Conservation (phyloP, 495 filamentous ascomycete genomes). For the Tuber brumale region DNA sequence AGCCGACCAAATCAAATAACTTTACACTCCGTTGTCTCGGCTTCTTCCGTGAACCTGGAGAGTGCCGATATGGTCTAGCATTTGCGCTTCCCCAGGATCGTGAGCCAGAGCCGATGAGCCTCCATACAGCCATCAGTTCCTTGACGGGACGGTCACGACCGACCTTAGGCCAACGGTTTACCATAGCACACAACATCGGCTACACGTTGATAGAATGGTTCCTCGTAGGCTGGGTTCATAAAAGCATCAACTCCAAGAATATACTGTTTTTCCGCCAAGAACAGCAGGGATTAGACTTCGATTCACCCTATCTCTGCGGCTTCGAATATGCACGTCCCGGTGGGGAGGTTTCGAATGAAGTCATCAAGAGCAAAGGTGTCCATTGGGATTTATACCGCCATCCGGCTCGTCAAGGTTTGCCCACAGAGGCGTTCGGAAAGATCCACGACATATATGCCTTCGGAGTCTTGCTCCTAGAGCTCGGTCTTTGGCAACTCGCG, state of each 20-base stretch:
- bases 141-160: background rate
- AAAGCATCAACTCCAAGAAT: slow-evolving; percentile 43
- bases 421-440: slow-evolving; percentile 26
- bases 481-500: slow-evolving; percentile 29
- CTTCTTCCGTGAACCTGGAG: slow-evolving; percentile 17
- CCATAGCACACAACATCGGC: slow-evolving; percentile 17
- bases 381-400: slow-evolving; percentile 30
- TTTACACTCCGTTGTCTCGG: slow-evolving; percentile 14
- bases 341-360: background rate
- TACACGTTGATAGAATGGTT: slow-evolving; percentile 27
- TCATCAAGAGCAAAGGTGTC: background rate
- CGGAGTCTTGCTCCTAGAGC: slow-evolving; percentile 40
- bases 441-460: slow-evolving; percentile 42
- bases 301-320: slow-evolving; percentile 16
- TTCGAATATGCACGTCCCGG: slow-evolving; percentile 25
- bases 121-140: slow-evolving; percentile 6
- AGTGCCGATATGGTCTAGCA: slow-evolving; percentile 9
- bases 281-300: slow-evolving; percentile 9
- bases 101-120: slow-evolving; percentile 3
- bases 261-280: slow-evolving; percentile 40
- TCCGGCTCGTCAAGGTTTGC: slow-evolving; percentile 31
- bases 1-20: background rate
- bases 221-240: slow-evolving; percentile 43
- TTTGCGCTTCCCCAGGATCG: slow-evolving; percentile 13
- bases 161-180: slow-evolving; percentile 22